Evolutionary conservation across 129 eudicot genomes (phyloP).

Genomic region (Flaveria sonorensis): DNA sequence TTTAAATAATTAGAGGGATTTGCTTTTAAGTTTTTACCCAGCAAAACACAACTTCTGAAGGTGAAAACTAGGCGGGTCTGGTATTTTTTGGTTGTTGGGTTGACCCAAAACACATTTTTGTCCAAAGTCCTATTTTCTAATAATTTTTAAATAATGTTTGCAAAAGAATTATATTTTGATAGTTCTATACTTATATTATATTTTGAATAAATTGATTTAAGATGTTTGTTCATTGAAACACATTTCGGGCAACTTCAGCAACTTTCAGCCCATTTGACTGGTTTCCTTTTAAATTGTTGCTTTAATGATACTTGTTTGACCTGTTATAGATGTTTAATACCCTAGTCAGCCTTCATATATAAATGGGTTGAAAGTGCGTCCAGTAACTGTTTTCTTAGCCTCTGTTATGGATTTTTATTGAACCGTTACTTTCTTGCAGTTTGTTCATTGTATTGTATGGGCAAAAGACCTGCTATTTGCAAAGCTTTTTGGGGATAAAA

Average conservation of each 20-base stretch:
- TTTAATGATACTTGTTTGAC: background rate
- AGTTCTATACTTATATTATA: background rate
- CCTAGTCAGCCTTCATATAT: background rate
- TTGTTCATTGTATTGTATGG: constrained; percentile 98
- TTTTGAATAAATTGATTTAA: background rate
- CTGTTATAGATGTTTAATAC: background rate
- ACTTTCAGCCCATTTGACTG: background rate
- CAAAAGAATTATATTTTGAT: background rate
- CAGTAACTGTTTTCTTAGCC: background rate
- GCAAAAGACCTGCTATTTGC: constrained; percentile 96
- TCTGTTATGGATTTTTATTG: constrained; percentile 2
- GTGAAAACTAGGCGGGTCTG: too few species aligned
- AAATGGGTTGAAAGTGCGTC: background rate
- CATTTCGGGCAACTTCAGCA: background rate
- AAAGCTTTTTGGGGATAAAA: constrained; percentile 88
- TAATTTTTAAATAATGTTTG: too few species aligned
- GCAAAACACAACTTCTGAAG: too few species aligned
- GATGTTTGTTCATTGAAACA: background rate
- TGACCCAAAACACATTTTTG: background rate
- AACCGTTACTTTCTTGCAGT: constrained; percentile 47
- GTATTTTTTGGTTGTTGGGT: background rate
- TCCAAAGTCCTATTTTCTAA: background rate
- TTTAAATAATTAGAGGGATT: background rate
- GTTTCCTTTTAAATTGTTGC: background rate
- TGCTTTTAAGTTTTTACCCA: too few species aligned